Base-by-base conservation (phyloP, 1,284 basidiomycete species). In the Ganoderma leucocontextum region DNA sequence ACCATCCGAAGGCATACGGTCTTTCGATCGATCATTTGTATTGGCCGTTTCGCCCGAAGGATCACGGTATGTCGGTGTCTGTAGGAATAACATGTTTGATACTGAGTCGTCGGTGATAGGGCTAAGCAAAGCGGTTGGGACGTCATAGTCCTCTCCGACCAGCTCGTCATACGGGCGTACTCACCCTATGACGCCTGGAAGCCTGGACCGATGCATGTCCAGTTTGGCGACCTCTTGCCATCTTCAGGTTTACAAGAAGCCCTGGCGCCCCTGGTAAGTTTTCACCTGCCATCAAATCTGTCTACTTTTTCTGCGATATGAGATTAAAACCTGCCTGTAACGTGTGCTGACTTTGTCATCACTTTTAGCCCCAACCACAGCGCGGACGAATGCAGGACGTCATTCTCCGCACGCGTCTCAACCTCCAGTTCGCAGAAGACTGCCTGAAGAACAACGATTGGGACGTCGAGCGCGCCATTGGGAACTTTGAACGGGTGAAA, bases 11-110 rank as follows among this genome's bases (percentile, higher is more conserved):
- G 96, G 95, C 10, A 83, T 96, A 35, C 90, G 97, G 57, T 98
- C 96, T 7, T 99, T 99, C 79, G 96, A 98, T 78, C 89, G 97
- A 62, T 91, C 94, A 0, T 98, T 99, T 77, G 86, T 98, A 62
- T 85, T 99, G 13, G 91, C 91, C 2, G 93, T 95, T 22, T 91
- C 95, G 4, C 82, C 90, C 38, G 88, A 93, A 57, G 93, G 90
- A 36, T 96, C 97, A 72, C 82, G 89, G 91, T 95, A 81, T 75
- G 94, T 75, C 58, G 60, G 52, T 38, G 33, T 25, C 63, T 68
- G 44, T 64, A 49, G 57, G 49, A 60, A 63, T 41, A 36, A 58
- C 19, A 38, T 38, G 63, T 69, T 67, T 41, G 39, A 65, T 61
- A n/a, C 61, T 67, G 63, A 65, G 25, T 53, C 58, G 17, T 62